A percentile compares a stretch with the other conserved stretches of the same genome.
These are phyloP conservation scores for Heritiera littoralis DNA, from an alignment of 345 rosid species.

Conservation along the genomic window DNA sequence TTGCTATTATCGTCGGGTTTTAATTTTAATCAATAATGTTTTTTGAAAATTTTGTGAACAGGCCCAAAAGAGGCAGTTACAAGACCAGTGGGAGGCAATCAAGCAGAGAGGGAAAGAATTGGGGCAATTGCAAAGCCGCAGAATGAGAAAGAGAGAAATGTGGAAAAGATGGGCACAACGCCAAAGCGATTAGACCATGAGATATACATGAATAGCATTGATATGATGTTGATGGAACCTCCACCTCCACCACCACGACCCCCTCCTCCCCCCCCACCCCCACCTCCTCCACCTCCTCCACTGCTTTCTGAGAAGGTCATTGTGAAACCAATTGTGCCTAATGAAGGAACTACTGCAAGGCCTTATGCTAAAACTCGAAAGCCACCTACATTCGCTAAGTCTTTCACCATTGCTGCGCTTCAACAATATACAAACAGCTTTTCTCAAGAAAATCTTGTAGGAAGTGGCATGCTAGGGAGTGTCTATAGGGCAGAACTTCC, in stretches of 20 bases:
- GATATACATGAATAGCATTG: slow-evolving; percentile 53
- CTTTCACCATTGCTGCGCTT: slow-evolving; percentile 88
- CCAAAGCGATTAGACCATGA: slow-evolving; percentile 54
- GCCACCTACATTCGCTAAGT: slow-evolving; percentile 59
- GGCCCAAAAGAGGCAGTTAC: slow-evolving; percentile 47
- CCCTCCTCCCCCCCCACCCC: slow-evolving; percentile 59
- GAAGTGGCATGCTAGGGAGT: slow-evolving; percentile 90
- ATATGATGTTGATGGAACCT: slow-evolving; percentile 43
- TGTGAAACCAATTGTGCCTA: slow-evolving; percentile 51
- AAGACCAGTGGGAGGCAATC: slow-evolving; percentile 39
- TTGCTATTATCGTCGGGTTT: slow-evolving; percentile 14
- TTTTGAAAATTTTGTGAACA: slow-evolving; percentile 32
- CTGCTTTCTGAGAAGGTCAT: slow-evolving; percentile 53
- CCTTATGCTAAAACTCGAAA: slow-evolving; percentile 46
- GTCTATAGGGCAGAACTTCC: slow-evolving; percentile 91
- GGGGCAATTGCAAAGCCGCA: slow-evolving; percentile 50
- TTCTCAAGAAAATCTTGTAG: slow-evolving; percentile 84
- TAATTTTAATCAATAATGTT: not conserved
- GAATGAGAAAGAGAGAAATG: slow-evolving; percentile 47
- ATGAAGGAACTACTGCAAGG: slow-evolving; percentile 48
- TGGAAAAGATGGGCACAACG: slow-evolving; percentile 29
- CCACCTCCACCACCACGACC: slow-evolving; percentile 46
- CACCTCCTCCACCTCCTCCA: slow-evolving; percentile 35
- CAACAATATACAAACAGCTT: slow-evolving; percentile 96
- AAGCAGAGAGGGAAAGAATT: slow-evolving; percentile 39